A percentile compares a stretch with the other conserved stretches of the same genome.
These are phyloP conservation scores for Lactarius sanguifluus DNA, from an alignment of 768 basidiomycete genomes.

Conservation along the genomic window DNA sequence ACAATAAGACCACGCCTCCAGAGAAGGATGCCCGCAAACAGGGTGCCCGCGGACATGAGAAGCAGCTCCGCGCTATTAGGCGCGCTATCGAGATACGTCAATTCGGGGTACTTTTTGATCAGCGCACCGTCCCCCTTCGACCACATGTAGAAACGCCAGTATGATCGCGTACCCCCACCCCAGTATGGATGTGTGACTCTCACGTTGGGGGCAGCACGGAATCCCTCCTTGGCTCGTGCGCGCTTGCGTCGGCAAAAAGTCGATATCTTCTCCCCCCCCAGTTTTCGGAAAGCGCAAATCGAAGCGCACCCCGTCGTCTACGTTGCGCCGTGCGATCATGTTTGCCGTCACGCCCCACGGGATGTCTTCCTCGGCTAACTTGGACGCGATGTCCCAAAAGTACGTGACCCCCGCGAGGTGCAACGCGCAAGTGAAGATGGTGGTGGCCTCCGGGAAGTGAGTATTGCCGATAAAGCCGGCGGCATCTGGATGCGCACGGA, in stretches of 20 bases:
- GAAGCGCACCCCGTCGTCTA: conserved; percentile 47
- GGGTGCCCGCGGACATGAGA: conserved; percentile 33
- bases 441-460: conserved; percentile 48
- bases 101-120: conserved; percentile 47
- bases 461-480: conserved; percentile 57
- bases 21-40: conserved; percentile 27
- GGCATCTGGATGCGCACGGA: conserved; percentile 47
- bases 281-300: conserved; percentile 56
- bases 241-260: conserved; percentile 55
- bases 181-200: conserved; percentile 60
- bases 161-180: conserved; percentile 46
- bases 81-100: conserved; percentile 45
- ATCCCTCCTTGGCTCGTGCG: conserved; percentile 42
- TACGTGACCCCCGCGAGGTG: conserved; percentile 58
- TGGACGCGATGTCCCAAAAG: conserved; percentile 61
- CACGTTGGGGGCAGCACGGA: conserved; percentile 49
- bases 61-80: conserved; percentile 53
- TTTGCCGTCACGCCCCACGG: conserved; percentile 68
- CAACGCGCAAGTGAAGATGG: conserved; percentile 52
- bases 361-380: conserved; percentile 44
- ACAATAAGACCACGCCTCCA: conserved; percentile 19
- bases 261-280: conserved; percentile 63
- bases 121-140: conserved; percentile 56
- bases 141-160: conserved; percentile 60
- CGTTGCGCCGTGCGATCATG: conserved; percentile 49